Conservation (phyloP, 192 early-diverging fungal species). For the Mortierella alpina region DNA sequence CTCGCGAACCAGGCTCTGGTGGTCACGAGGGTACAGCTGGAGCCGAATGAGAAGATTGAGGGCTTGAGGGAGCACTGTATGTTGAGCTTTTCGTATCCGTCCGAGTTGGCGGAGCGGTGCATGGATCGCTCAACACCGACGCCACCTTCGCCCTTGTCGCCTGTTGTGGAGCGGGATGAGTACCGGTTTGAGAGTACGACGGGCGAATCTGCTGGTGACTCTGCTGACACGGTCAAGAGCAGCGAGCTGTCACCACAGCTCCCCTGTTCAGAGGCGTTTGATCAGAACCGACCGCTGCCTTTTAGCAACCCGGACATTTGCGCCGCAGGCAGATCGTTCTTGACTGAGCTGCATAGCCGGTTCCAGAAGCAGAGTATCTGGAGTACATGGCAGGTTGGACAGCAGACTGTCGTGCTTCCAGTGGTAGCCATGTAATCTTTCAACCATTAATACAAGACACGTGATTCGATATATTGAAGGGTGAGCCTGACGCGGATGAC, state of each 20-base stretch:
- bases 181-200: slow-evolving; percentile 6
- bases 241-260: slow-evolving; percentile 8
- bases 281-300: slow-evolving; percentile 22
- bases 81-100: slow-evolving; percentile 40
- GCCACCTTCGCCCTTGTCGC: slow-evolving; percentile 33
- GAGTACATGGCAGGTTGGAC: slow-evolving; percentile 48
- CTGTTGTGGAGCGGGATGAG: slow-evolving; percentile 8
- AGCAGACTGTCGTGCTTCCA: slow-evolving; percentile 29
- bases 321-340: slow-evolving; percentile 39
- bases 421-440: slow-evolving; percentile 42
- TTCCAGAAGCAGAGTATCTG: slow-evolving; percentile 47
- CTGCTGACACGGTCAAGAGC: not conserved
- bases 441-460: not conserved
- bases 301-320: slow-evolving; percentile 42
- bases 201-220: not conserved
- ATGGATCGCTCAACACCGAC: not conserved
- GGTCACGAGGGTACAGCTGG: slow-evolving; percentile 29
- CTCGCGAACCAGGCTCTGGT: slow-evolving; percentile 43
- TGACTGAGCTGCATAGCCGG: slow-evolving; percentile 31
- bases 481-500: too few relatives aligned
- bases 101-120: slow-evolving; percentile 25
- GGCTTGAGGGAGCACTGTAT: slow-evolving; percentile 27
- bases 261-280: slow-evolving; percentile 25
- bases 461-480: too few relatives aligned
- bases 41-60: slow-evolving; percentile 16